Conservation (phyloP, 2,329 filamentous ascomycete genomes). For the Aspergillus sclerotialis region DNA sequence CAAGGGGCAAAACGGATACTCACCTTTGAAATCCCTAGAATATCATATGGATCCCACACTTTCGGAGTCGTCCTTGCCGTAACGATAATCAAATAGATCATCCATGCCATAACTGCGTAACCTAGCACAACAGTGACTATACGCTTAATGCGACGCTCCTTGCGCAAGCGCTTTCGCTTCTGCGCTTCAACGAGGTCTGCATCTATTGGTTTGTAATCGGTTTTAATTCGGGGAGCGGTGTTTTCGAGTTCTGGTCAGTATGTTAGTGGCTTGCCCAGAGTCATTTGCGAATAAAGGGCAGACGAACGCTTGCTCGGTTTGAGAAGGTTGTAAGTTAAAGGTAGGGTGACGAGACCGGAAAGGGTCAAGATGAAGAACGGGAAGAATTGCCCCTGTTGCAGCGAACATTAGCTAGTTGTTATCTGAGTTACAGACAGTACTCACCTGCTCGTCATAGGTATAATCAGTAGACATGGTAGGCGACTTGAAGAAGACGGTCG, state of each 20-base stretch:
- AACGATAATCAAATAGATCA: conserved; percentile 82
- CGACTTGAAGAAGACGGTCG: conserved; percentile 24
- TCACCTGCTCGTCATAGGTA: conserved; percentile 90
- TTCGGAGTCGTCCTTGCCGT: conserved; percentile 66
- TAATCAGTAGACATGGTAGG: conserved; percentile 76
- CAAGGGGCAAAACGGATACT: conserved; percentile 13
- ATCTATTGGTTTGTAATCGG: conserved; percentile 74
- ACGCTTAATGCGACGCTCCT: conserved; percentile 82
- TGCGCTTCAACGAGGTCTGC: conserved; percentile 74
- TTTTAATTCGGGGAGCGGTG: conserved; percentile 74
- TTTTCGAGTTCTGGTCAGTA: conserved; percentile 57
- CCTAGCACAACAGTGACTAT: conserved; percentile 67
- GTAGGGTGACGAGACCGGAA: conserved; percentile 77
- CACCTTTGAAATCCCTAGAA: conserved; percentile 78
- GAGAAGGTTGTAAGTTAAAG: conserved; percentile 82
- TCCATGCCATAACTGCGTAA: conserved; percentile 78
- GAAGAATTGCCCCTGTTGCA: conserved; percentile 80
- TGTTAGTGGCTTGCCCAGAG: conserved; percentile 13
- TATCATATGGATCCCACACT: conserved; percentile 96
- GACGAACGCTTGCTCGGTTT: conserved; percentile 62
- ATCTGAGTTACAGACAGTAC: conserved; percentile 5
- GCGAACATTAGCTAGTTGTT: conserved; percentile 3
- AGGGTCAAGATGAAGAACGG: conserved; percentile 97
- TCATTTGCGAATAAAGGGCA: conserved; percentile 1
- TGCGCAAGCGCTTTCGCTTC: conserved; percentile 79